Base-by-base conservation (phyloP, 2,329 filamentous ascomycete genomes). In the Fusarium brachygibbosum region DNA sequence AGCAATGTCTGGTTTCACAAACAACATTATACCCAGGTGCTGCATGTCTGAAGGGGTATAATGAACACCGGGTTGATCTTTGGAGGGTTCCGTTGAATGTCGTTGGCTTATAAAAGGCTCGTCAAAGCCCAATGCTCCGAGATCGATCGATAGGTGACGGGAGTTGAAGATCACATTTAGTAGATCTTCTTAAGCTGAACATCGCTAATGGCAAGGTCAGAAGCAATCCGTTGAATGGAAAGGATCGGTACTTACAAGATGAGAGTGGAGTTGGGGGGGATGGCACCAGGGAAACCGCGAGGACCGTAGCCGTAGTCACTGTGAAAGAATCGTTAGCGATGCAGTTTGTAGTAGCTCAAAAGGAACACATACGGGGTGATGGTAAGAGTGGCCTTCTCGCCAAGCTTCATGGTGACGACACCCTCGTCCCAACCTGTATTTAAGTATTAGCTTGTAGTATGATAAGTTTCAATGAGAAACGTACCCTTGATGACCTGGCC, bases 401-500 rank as follows among this genome's bases (percentile, higher is more conserved):
- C 94, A 62, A 97, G 84, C 78, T 91, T 90, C 95, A 99, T 98
- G 77, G 88, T 84, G 50, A 84, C 82, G 54, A 98, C 94, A 71
- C 91, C 94, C 82, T 97, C 90, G 76, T 93, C 94, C 93, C 88
- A 97, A 73, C 89, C 92, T 94, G 45, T 60, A 28, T 35, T 35
- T 14, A 28, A 16, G 13, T 4, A 16, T 51, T 38, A 37, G n/a
- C 12, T 42, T 19, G 40, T 52, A 29, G 32, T 55, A 37, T 28
- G n/a, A 38, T 38, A 8, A 6, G 40, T 11, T 12, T 7, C 17
- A 34, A 12, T 21, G 73, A 81, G 38, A 44, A 31, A 48, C 34
- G 68, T 86, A 96, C 94, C 95, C 84, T 87, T 88, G 83, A 99
- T 98, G 76, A 98, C 92, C 76, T 88, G 86, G 56, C 93, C 93